phyloP scores from a whole-genome alignment of 1,284 basidiomycete genomes.

The Boletus holoroseus region DNA sequence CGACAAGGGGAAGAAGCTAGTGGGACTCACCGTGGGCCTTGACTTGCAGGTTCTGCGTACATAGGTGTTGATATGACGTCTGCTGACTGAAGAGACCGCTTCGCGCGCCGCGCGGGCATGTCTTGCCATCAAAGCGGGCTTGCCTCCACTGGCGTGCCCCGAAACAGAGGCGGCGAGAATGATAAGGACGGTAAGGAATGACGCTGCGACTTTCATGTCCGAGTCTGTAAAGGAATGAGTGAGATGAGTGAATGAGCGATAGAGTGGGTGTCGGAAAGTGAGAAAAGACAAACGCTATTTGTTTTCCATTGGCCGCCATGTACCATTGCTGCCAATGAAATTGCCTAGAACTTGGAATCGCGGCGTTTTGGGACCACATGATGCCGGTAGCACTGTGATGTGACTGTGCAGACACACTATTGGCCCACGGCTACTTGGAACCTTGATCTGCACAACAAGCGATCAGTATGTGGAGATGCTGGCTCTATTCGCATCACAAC shows the following conservation, averaged over 20 bases:
- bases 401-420: neutral
- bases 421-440: neutral
- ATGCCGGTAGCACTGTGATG: neutral
- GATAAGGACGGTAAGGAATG: neutral
- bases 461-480: neutral
- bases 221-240: neutral
- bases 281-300: neutral
- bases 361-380: neutral
- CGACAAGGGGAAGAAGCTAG: neutral
- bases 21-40: slow-evolving; percentile 1
- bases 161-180: slow-evolving; percentile 5
- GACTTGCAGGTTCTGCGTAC: slow-evolving; percentile 3
- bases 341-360: slow-evolving; percentile 6
- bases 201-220: slow-evolving; percentile 32
- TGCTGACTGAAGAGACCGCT: neutral
- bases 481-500: neutral
- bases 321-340: neutral
- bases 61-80: neutral
- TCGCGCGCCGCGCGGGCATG: slow-evolving; percentile 7
- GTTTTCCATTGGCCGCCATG: neutral
- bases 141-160: neutral
- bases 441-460: neutral
- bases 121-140: slow-evolving; percentile 7
- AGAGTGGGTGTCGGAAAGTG: neutral
- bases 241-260: slow-evolving; percentile 5